Base-by-base conservation (phyloP, 495 filamentous ascomycete genomes). In the Xylona heveae region DNA sequence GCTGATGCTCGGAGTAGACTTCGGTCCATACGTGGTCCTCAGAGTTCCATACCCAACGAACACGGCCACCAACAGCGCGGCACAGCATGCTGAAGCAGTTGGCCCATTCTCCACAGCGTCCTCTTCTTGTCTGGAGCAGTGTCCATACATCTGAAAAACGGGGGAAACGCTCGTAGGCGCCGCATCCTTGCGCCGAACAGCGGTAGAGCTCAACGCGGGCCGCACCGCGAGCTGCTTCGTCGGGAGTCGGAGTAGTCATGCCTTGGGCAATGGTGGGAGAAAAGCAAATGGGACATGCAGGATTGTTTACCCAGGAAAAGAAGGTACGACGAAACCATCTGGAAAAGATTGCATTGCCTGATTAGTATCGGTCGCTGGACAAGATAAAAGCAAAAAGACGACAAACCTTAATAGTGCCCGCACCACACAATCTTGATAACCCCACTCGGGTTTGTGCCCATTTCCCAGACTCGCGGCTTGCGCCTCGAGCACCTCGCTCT, bases 41-140 rank as follows among this genome's bases (percentile, higher is more conserved):
- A 19, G 75, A 71, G 40, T 94, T 94, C 90, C 90, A 97, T 18
- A 97, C 80, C 90, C 90, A 97, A 40, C 88, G 68, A 12, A 94
- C 88, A 27, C 90, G 68, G 22, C 71, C 75, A 20, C 84, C 84
- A 19, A 95, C 67, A 5, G 88, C 88, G 26, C 88, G 68, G 54
- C 88, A 95, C 14, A 99, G 64, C 88, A 99, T 99, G 51, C 76
- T 83, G 55, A 99, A 99, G 57, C 84, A 93, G 52, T 94, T 94
- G 33, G 78, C 84, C 84, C 90, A 99, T 57, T 99, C 88, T 30
- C 88, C 90, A 34, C 68, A 74, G 36, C 88, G 70, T 17, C 88
- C 88, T 38, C 74, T 68, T 35, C 78, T 58, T 28, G 79, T 83
- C 50, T 91, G 75, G 28, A 97, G 54, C 34, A 95, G 54, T 32